phyloP scores from a whole-genome alignment of 2,329 filamentous ascomycete species.

The Thermothelomyces thermophilus region DNA sequence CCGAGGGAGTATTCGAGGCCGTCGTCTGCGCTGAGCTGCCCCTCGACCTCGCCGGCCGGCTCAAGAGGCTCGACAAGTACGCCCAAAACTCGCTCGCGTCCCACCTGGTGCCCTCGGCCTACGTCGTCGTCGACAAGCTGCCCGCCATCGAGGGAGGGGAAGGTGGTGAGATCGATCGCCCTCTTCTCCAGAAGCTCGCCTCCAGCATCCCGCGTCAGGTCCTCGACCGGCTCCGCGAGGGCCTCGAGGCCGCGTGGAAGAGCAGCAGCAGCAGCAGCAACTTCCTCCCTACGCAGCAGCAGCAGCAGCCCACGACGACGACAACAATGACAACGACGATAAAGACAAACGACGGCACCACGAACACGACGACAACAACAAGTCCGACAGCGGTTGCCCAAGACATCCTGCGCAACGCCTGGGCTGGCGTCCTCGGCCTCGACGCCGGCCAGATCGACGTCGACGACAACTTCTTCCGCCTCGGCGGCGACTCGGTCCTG shows the following conservation, averaged over 20 bases:
- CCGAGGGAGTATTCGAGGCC: background rate
- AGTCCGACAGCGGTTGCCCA: too few relatives aligned
- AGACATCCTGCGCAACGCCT: constrained; percentile 28
- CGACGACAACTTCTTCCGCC: constrained; percentile 35
- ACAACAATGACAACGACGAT: too few relatives aligned
- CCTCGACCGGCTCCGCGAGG: constrained; percentile 23
- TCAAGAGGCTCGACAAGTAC: constrained; percentile 37
- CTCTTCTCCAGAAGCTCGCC: constrained; percentile 28
- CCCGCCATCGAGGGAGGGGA: too few relatives aligned
- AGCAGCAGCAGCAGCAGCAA: constrained; percentile 16
- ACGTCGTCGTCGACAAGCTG: constrained; percentile 36
- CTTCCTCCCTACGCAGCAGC: constrained; percentile 15
- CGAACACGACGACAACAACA: too few relatives aligned
- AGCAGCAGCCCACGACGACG: constrained; percentile 18
- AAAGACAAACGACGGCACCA: too few relatives aligned
- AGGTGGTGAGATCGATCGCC: constrained; percentile 29
- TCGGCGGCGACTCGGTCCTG: constrained; percentile 31
- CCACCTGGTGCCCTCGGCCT: constrained; percentile 41
- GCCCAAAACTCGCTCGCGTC: constrained; percentile 38
- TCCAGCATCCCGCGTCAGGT: constrained; percentile 22
- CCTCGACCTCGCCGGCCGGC: constrained; percentile 27
- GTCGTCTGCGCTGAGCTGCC: constrained; percentile 22
- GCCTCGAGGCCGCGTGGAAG: constrained; percentile 30
- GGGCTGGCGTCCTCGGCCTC: constrained; percentile 32
- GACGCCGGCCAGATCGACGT: constrained; percentile 26